A percentile compares a stretch with the other conserved stretches of the same genome.
These are phyloP conservation scores for Fusarium aywerte DNA, from an alignment of 2,329 filamentous ascomycete species.

Conservation along the genomic window DNA sequence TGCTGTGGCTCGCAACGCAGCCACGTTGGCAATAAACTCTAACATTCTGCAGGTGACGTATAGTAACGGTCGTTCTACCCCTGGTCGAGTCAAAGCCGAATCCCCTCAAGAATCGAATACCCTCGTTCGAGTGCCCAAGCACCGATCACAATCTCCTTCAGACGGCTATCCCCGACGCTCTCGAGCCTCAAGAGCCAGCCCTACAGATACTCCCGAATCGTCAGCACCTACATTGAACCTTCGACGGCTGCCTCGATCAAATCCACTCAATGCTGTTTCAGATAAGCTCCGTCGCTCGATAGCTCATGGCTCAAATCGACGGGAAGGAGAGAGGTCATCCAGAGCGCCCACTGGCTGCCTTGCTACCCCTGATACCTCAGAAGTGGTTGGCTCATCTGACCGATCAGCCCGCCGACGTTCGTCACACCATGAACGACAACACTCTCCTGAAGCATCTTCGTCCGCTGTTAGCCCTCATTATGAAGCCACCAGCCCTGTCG, in stretches of 20 bases:
- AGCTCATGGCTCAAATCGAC: conserved; percentile 45
- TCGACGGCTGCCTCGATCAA: conserved; percentile 45
- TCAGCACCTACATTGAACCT: conserved; percentile 36
- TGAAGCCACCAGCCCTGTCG: conserved; percentile 63
- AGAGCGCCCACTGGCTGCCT: conserved; percentile 53
- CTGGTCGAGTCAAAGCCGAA: conserved; percentile 45
- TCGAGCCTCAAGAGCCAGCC: conserved; percentile 46
- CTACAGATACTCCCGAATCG: conserved; percentile 48
- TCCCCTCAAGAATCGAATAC: conserved; percentile 44
- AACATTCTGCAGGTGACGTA: conserved; percentile 34
- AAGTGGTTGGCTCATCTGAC: conserved; percentile 51
- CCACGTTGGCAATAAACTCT: neutral
- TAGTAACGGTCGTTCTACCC: conserved; percentile 41
- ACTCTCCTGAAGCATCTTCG: conserved; percentile 58
- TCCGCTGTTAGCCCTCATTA: conserved; percentile 54
- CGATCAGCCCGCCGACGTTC: conserved; percentile 55
- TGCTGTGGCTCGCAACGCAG: neutral
- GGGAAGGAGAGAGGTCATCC: conserved; percentile 41
- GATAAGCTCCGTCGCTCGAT: conserved; percentile 53
- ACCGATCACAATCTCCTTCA: conserved; percentile 50
- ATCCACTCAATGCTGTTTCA: conserved; percentile 47
- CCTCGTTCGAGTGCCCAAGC: conserved; percentile 46
- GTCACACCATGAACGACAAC: conserved; percentile 55
- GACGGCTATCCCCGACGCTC: conserved; percentile 49
- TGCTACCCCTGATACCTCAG: conserved; percentile 69